A percentile compares a stretch with the other conserved stretches of the same genome.
Conservation (phyloP, 768 basidiomycete species). For the Jaapia argillacea region DNA sequence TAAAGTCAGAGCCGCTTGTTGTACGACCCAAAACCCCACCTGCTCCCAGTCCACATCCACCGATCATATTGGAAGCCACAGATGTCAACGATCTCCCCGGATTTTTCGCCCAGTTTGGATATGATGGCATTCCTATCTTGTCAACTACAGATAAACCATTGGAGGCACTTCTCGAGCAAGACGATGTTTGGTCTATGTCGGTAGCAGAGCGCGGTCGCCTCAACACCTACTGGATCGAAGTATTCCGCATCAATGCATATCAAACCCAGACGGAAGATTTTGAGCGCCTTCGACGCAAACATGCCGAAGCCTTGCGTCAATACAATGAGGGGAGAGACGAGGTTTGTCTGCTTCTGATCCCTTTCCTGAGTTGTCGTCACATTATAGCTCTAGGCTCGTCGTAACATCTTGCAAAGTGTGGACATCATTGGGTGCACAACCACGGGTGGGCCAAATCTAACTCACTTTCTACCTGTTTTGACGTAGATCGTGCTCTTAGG, state of each 20-base stretch:
- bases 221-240: slow-evolving; percentile 10
- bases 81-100: background rate
- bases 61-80: background rate
- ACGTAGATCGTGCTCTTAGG: slow-evolving; percentile 24
- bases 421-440: slow-evolving; percentile 74
- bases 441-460: slow-evolving; percentile 35
- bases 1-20: too few species aligned
- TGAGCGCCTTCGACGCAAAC: slow-evolving; percentile 9
- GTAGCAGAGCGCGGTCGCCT: slow-evolving; percentile 7
- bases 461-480: background rate
- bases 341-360: slow-evolving; percentile 10
- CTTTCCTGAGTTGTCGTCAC: background rate
- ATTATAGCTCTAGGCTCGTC: slow-evolving; percentile 34
- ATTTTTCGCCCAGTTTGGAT: slow-evolving; percentile 11
- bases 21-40: too few species aligned
- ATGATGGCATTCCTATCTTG: slow-evolving; percentile 3
- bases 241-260: slow-evolving; percentile 8
- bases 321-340: slow-evolving; percentile 18
- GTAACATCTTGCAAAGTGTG: slow-evolving; percentile 38
- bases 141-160: slow-evolving; percentile 3
- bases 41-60: too few species aligned
- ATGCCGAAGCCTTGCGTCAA: slow-evolving; percentile 11
- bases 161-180: background rate
- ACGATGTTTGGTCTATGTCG: slow-evolving; percentile 9
- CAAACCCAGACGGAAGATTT: slow-evolving; percentile 9